phyloP scores from a whole-genome alignment of 768 basidiomycete genomes.

The Lactifluus pinguis region DNA sequence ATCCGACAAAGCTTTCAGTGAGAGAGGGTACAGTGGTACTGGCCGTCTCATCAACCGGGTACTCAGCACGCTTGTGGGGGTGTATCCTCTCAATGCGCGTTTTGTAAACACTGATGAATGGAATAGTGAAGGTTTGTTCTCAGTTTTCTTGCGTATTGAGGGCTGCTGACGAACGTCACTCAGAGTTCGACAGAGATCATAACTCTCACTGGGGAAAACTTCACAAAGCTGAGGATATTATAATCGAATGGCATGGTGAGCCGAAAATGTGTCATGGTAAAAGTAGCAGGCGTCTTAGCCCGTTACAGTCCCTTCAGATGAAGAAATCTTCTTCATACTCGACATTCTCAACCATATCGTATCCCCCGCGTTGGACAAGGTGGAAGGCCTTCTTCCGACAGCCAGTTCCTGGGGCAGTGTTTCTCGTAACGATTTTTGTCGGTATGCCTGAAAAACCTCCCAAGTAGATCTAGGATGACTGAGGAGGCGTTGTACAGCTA shows the following conservation, averaged over 20 bases:
- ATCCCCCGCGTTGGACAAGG: conserved; percentile 52
- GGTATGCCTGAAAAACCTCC: conserved; percentile 35
- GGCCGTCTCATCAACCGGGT: conserved; percentile 71
- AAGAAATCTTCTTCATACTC: conserved; percentile 73
- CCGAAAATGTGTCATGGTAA: not conserved
- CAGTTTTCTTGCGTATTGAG: too few relatives aligned
- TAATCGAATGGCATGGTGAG: conserved; percentile 83
- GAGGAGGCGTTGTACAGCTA: conserved; percentile 33
- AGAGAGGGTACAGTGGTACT: conserved; percentile 78
- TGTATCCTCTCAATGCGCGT: conserved; percentile 69
- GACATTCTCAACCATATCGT: conserved; percentile 67
- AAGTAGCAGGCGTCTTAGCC: conserved; percentile 13
- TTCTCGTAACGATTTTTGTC: conserved; percentile 76
- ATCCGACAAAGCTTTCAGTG: conserved; percentile 73
- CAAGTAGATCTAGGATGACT: conserved; percentile 2
- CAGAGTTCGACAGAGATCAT: conserved; percentile 57
- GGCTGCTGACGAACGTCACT: not conserved
- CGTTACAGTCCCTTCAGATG: conserved; percentile 43
- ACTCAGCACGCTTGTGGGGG: conserved; percentile 62
- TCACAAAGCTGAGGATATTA: conserved; percentile 69
- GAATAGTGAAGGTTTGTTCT: conserved; percentile 57
- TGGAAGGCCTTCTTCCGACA: conserved; percentile 53
- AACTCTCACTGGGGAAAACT: conserved; percentile 71
- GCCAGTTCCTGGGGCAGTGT: conserved; percentile 54
- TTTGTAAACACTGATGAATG: conserved; percentile 81